Base-by-base conservation (phyloP, 1,284 basidiomycete genomes). In the Irpex sp. region DNA sequence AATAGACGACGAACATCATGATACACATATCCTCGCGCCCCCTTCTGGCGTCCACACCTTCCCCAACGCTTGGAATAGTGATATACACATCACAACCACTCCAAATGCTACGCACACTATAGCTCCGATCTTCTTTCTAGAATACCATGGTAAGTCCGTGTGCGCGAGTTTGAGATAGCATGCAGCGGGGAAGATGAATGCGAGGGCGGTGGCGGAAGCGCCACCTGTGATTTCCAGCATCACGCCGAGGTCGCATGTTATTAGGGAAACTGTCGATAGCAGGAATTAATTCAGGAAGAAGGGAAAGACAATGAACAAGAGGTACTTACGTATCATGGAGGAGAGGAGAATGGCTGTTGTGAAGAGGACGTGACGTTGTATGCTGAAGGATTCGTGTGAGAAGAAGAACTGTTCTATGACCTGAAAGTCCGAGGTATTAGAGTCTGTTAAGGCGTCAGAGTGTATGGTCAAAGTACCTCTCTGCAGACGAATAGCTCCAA, bases 211-310 rank as follows among this genome's bases (percentile, higher is more conserved):
- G 0, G 97, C 97, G 31, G 93, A 95, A 17, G 96, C 86, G 1
- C 97, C 97, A 11, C 97, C 97, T 0, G 96, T 97, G 58, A 99
- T 92, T 78, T 99, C 97, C 46, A 99, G 88, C 77, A 98, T 97
- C 46, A 98, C 91, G 39, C 97, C 97, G 11, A 99, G 84, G 76
- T 99, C 97, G 75, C 96, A 98, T 0, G 97, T 98, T 56, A 95
- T 81, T 57, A 99, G 82, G 7, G 95, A 88, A 61, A 99, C 94
- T 94, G 74, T 8, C 26, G 53, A 54, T 26, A 2, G 19, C 19
- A n/a, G 35, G 6, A 13, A 43, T 62, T 2, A 53, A 31, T 37
- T 51, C 58, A 39, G 46, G n/a, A 49, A 33, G n/a, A 46, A 3
- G n/a, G 37, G 26, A 13, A 56, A 26, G 64, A 46, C 43, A 51